Percentiles rank a stretch among this genome's conserved stretches.
phyloP scores from a whole-genome alignment of 1,284 basidiomycete species.

The Lentinula novae-zelandiae region DNA sequence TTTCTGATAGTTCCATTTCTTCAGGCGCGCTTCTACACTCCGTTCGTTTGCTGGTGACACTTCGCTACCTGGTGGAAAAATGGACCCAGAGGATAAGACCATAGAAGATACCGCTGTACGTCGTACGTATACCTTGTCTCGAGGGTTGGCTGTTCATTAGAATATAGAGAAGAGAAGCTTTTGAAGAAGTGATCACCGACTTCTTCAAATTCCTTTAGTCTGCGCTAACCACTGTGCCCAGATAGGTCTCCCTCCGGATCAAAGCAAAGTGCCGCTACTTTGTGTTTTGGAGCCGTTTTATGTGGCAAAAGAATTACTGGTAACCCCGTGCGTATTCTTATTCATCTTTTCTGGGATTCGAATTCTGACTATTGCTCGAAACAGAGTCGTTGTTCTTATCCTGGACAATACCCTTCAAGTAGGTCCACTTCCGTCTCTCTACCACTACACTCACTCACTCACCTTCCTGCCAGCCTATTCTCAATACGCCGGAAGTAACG shows the following conservation, averaged over 20 bases:
- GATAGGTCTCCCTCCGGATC: constrained; percentile 78
- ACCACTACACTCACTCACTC: neutral
- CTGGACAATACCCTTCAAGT: constrained; percentile 68
- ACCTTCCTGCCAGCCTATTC: constrained; percentile 54
- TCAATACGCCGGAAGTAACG: constrained; percentile 75
- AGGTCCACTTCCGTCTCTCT: constrained; percentile 20
- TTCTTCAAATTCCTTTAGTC: neutral
- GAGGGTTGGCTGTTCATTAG: neutral
- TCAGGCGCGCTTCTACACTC: constrained; percentile 67
- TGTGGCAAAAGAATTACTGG: constrained; percentile 66
- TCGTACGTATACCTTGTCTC: constrained; percentile 11
- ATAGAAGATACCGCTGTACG: constrained; percentile 79
- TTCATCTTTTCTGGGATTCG: neutral
- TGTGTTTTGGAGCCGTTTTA: constrained; percentile 77
- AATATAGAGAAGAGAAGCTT: constrained; percentile 66
- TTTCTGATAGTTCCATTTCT: neutral
- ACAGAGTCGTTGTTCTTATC: constrained; percentile 78
- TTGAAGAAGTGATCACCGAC: constrained; percentile 51
- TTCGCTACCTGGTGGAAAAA: constrained; percentile 78
- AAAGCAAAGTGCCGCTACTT: constrained; percentile 63
- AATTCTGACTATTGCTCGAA: neutral
- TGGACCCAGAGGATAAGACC: constrained; percentile 62
- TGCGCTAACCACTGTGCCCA: constrained; percentile 25
- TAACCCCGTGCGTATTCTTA: constrained; percentile 64
- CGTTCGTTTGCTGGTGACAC: constrained; percentile 81